Conservation (phyloP, 2,329 filamentous ascomycete species). For the Aphanocladium album region DNA sequence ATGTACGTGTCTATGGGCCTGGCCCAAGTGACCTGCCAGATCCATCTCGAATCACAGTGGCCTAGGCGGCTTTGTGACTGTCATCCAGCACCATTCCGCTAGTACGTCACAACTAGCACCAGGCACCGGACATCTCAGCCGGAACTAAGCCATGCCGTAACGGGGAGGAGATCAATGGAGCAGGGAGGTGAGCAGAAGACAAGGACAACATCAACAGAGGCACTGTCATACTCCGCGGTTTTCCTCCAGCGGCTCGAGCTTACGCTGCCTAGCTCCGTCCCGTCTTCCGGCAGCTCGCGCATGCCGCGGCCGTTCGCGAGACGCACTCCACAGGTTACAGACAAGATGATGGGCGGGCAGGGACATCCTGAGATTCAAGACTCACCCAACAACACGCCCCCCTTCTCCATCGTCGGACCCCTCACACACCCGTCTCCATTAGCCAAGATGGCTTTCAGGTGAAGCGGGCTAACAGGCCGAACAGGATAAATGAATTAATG, state of each 20-base stretch:
- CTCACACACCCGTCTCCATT: background rate
- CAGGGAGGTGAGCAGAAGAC: background rate
- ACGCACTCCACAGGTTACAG: background rate
- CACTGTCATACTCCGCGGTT: background rate
- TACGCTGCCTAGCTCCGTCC: background rate
- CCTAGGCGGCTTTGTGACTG: background rate
- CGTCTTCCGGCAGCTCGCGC: background rate
- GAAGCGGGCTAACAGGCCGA: background rate
- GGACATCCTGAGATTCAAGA: background rate
- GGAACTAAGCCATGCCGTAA: background rate
- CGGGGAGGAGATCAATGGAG: background rate
- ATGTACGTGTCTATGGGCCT: background rate
- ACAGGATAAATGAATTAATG: background rate
- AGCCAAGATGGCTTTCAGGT: background rate
- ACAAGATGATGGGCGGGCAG: background rate
- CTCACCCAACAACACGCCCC: slow-evolving; percentile 1
- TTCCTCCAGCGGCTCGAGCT: background rate
- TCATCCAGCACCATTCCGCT: background rate
- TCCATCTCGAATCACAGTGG: background rate
- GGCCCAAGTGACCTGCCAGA: slow-evolving; percentile 5
- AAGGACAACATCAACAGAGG: background rate
- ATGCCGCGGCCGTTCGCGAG: background rate
- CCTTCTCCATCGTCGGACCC: background rate
- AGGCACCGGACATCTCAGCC: background rate
- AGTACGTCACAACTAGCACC: background rate